phyloP scores from a whole-genome alignment of 2,329 filamentous ascomycete genomes.

The Alternaria longipes region DNA sequence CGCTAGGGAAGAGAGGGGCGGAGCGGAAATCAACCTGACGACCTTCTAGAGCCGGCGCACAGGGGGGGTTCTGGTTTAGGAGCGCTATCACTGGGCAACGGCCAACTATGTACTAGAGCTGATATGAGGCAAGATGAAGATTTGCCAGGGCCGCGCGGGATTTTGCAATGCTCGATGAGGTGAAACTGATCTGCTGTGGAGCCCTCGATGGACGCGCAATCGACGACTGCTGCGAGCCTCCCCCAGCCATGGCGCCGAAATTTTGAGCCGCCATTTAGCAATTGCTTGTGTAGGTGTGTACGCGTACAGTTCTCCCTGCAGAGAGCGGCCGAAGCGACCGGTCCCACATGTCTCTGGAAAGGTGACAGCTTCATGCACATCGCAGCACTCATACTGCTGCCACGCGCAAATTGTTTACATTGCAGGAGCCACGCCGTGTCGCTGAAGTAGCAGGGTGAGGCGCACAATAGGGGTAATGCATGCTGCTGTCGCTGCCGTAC shows the following conservation, averaged over 20 bases:
- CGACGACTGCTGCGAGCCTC: constrained; percentile 6
- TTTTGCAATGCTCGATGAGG: constrained; percentile 22
- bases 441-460: constrained; percentile 17
- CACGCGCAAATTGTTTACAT: constrained; percentile 11
- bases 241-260: constrained; percentile 13
- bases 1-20: constrained; percentile 45
- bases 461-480: constrained; percentile 33
- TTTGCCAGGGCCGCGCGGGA: constrained; percentile 28
- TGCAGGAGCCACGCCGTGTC: constrained; percentile 15
- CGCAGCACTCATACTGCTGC: background rate
- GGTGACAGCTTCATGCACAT: constrained; percentile 5
- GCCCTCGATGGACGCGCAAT: constrained; percentile 45
- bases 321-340: constrained; percentile 10
- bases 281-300: constrained; percentile 7
- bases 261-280: constrained; percentile 12
- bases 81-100: constrained; percentile 27
- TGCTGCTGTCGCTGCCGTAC: constrained; percentile 19
- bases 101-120: constrained; percentile 19
- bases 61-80: constrained; percentile 25
- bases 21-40: constrained; percentile 38
- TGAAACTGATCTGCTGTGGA: constrained; percentile 48
- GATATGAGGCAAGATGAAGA: constrained; percentile 26
- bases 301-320: constrained; percentile 14
- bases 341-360: constrained; percentile 8
- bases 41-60: constrained; percentile 27